Base-by-base conservation (phyloP, 805 yeast species). In the Barnettozyma populi region DNA sequence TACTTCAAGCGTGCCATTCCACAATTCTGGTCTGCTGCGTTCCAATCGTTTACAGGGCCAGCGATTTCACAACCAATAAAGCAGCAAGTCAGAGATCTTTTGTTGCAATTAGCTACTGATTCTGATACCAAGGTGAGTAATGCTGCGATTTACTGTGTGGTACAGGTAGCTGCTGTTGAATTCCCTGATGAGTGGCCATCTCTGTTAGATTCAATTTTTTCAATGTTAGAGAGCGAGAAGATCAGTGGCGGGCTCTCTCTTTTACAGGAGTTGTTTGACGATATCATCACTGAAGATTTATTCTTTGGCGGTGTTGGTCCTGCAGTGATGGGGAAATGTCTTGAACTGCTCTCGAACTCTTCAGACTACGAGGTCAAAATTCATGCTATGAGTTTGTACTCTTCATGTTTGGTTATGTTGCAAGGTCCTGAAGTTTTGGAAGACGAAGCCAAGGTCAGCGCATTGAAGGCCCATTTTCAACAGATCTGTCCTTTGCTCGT, bases 101-200 rank as follows among this genome's bases (percentile, higher is more conserved):
- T 90, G 32, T 50, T 90, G 37, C 52, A 61, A 3, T 62, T 87
- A 27, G 60, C 64, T 14, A 69, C 79, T 18, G 71, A 70, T 7
- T 64, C 72, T 3, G 75, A 76, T 51, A 70, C 84, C 9, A 86
- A 84, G 56, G 69, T 90, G 14, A 72, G 88, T 49, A 75, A 74
- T 27, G 75, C 86, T 44, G 78, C 86, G 2, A 80, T 90, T 2
- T 83, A 87, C 53, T 83, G 86, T 14, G 77, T 90, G 16, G 86
- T 86, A 5, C 95, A 86, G 57, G 86, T 92, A 14, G 89, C 96
- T 0, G 84, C 86, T 3, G 86, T 82, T 1, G 99, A 92, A 60
- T 92, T 79, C 59, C 99, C 99, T 0, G 98, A 94, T 60, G 95
- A 89, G 61, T 92, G 98, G 98, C 96, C 97, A 0, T 75, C 72